phyloP scores from a whole-genome alignment of 169 alveolate species.

The Plasmodium fragile region DNA sequence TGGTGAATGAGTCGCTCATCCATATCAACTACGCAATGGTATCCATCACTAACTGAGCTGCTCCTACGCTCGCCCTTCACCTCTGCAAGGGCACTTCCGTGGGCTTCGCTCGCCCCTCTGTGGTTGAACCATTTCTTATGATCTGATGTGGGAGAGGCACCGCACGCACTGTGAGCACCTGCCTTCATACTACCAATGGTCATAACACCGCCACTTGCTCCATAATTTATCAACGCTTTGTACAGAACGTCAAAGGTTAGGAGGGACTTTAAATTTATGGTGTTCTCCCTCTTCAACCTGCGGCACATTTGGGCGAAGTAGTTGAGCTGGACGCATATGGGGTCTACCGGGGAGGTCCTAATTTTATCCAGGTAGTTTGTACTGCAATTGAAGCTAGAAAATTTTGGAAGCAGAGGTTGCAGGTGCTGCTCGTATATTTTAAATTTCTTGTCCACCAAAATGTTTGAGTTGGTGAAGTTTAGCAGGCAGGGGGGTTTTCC shows the following conservation, averaged over 20 bases:
- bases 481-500: background rate
- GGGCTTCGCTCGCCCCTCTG: background rate
- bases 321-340: slow-evolving; percentile 14
- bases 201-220: background rate
- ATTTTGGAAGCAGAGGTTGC: slow-evolving; percentile 69
- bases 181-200: background rate
- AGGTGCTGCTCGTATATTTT: slow-evolving; percentile 41
- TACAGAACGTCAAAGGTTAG: slow-evolving; percentile 24
- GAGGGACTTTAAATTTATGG: background rate
- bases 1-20: background rate
- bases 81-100: background rate
- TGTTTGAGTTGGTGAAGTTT: slow-evolving; percentile 41
- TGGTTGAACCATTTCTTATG: background rate
- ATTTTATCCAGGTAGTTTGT: slow-evolving; percentile 2
- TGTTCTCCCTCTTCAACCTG: slow-evolving; percentile 8
- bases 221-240: slow-evolving; percentile 17
- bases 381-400: slow-evolving; percentile 39
- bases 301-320: background rate
- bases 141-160: background rate
- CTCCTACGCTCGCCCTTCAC: background rate
- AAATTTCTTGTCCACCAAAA: slow-evolving; percentile 57
- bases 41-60: background rate
- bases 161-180: background rate
- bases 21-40: background rate
- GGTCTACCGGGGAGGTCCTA: background rate